phyloP scores from a whole-genome alignment of 257 asterid species.

The Craterostigma plantagineum region DNA sequence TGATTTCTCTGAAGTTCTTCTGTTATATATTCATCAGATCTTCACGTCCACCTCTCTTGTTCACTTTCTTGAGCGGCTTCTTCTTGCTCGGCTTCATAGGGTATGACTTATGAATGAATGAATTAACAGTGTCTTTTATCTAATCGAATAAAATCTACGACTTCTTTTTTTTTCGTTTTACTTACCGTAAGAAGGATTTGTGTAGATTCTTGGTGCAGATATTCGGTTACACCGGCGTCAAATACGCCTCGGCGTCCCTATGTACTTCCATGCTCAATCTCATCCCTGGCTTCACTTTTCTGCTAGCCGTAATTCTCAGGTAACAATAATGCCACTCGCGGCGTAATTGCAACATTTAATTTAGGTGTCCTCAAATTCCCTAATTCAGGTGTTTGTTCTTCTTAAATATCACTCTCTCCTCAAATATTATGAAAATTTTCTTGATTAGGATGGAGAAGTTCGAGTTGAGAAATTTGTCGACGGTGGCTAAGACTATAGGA shows the following conservation, averaged over 20 bases:
- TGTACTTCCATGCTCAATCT: slow-evolving; percentile 39
- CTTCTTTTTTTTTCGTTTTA: background rate
- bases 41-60: slow-evolving; percentile 22
- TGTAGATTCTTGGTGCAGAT: slow-evolving; percentile 39
- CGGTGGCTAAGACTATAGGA: slow-evolving; percentile 32
- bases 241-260: slow-evolving; percentile 36
- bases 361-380: background rate
- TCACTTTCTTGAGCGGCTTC: slow-evolving; percentile 27
- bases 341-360: too few species aligned
- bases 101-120: slow-evolving; percentile 15
- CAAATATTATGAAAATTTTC: background rate
- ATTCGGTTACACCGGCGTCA: slow-evolving; percentile 32
- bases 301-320: slow-evolving; percentile 46
- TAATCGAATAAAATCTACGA: too few species aligned
- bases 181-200: background rate
- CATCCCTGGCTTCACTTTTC: slow-evolving; percentile 49
- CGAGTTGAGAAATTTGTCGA: slow-evolving; percentile 19
- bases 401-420: too few species aligned
- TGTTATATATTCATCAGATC: too few species aligned
- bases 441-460: slow-evolving; percentile 35
- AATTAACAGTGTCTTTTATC: too few species aligned
- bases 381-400: too few species aligned
- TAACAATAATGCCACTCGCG: too few species aligned
- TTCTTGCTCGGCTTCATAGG: slow-evolving; percentile 51
- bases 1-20: too few species aligned